These are phyloP conservation scores for Sporothrix globosa DNA, from an alignment of 2,329 filamentous ascomycete genomes.

Conservation along the genomic window DNA sequence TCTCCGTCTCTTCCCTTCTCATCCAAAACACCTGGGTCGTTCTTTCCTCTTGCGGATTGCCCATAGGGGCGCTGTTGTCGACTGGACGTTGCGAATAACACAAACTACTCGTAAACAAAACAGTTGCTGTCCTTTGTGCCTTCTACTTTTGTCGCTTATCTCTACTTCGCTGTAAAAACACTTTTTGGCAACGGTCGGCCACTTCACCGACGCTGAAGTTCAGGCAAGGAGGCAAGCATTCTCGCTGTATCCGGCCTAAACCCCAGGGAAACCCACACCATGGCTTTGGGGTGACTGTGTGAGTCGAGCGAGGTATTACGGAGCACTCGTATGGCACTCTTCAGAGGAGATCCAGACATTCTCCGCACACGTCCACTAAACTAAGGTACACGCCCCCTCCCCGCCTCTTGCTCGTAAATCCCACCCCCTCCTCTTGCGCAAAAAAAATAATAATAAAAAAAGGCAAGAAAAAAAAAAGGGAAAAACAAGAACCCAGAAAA, in stretches of 20 bases:
- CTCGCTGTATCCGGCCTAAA: conserved; percentile 28
- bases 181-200: no score
- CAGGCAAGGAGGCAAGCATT: background rate
- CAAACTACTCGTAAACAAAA: background rate
- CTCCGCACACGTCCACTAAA: conserved; percentile 35
- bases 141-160: background rate
- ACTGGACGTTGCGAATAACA: background rate
- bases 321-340: conserved; percentile 14
- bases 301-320: conserved; percentile 3
- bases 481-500: conserved; percentile 29
- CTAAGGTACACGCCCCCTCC: conserved; percentile 3
- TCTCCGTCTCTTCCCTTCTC: background rate
- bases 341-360: conserved; percentile 31
- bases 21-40: background rate
- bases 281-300: conserved; percentile 29
- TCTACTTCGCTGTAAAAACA: background rate
- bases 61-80: background rate
- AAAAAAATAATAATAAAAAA: conserved; percentile 28
- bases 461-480: background rate
- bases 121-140: background rate
- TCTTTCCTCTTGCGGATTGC: background rate
- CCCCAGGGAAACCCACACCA: conserved; percentile 33
- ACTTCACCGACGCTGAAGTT: background rate
- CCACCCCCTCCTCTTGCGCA: conserved; percentile 25
- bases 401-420: conserved; percentile 10